Base-by-base conservation (phyloP, 2,329 filamentous ascomycete genomes). In the Fusarium poae region DNA sequence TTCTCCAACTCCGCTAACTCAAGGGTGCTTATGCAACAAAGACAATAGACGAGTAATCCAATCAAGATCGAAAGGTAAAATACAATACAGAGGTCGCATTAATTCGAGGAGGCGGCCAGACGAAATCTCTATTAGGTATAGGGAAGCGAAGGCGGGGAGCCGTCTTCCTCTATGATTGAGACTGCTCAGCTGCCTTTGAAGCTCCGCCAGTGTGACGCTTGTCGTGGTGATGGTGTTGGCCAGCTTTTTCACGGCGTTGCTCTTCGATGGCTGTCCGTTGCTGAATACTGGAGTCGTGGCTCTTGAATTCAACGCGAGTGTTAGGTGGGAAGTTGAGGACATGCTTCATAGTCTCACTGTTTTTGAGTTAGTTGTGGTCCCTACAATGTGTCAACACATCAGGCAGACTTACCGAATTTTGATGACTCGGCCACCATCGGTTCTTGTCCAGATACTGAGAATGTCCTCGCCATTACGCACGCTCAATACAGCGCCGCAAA, bases 381-480 rank as follows among this genome's bases (percentile, higher is more conserved):
- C 16, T 37, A 23, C 23, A 57, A 35, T 20, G 13, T n/a, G 16
- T 20, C 43, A 10, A 27, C 10, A 30, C 15, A 39, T n/a, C n/a
- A n/a, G 27, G 29, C 23, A 40, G 40, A 80, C 89, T 73, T 87
- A 97, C 92, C 95, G 91, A 76, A 99, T 97, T 84, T 97, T 97
- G 74, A 98, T 91, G 79, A 97, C 97, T 75, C 93, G 90, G 67
- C 94, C 93, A 44, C 94, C 95, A 76, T 97, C 93, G 74, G 93
- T 96, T 79, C 94, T 92, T 57, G 94, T 97, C 96, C 96, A 99
- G 77, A 99, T 94, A 82, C 94, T 97, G 79, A 99, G 86, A 66
- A 98, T 97, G 77, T 99, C 96, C 82, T 99, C 96, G 43, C 94
- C 95, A 76, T 94, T 97, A 67, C 96, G 88, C 68, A 99, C 92